Evolutionary conservation across 805 yeast genomes (phyloP).

Genomic region (Tetrapisispora arboricola): DNA sequence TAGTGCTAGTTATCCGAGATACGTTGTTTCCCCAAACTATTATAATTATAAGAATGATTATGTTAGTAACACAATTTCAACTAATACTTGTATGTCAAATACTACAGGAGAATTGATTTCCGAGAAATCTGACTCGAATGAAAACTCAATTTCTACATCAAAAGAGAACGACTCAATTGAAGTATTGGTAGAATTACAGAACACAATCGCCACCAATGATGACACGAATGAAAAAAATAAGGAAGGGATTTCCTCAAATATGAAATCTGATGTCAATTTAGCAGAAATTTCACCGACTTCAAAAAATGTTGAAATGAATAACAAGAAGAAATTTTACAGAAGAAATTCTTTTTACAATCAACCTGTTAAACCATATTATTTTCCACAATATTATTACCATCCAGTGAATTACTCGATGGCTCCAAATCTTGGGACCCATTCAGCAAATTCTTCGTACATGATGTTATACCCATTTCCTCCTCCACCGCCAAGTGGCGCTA

Average conservation of each 20-base stretch:
- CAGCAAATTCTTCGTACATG: conserved; percentile 20
- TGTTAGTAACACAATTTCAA: conserved; percentile 3
- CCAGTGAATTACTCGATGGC: conserved; percentile 24
- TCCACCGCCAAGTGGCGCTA: conserved; percentile 18
- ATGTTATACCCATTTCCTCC: conserved; percentile 27
- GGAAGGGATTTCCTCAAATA: neutral
- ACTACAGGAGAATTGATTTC: conserved; percentile 1
- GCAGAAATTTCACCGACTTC: conserved; percentile 20
- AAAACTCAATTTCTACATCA: neutral
- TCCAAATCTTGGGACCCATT: conserved; percentile 13
- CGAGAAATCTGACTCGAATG: neutral
- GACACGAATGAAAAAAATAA: conserved; percentile 11
- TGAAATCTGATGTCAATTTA: conserved; percentile 7
- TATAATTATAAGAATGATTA: conserved; percentile 1
- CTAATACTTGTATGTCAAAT: conserved; percentile 1
- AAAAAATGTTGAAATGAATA: conserved; percentile 11
- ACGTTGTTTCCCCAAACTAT: conserved; percentile 1
- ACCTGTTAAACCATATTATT: conserved; percentile 17
- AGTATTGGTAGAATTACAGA: neutral
- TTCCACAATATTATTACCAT: conserved; percentile 23
- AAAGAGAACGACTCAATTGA: conserved; percentile 1
- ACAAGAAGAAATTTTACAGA: conserved; percentile 9
- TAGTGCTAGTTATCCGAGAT: conserved; percentile 4
- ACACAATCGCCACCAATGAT: neutral
- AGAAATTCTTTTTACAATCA: conserved; percentile 11